Percentiles rank a stretch among this genome's conserved stretches.
Evolutionary conservation across 2,329 filamentous ascomycete genomes (phyloP).

Genomic region (Pseudogymnoascus sp.): DNA sequence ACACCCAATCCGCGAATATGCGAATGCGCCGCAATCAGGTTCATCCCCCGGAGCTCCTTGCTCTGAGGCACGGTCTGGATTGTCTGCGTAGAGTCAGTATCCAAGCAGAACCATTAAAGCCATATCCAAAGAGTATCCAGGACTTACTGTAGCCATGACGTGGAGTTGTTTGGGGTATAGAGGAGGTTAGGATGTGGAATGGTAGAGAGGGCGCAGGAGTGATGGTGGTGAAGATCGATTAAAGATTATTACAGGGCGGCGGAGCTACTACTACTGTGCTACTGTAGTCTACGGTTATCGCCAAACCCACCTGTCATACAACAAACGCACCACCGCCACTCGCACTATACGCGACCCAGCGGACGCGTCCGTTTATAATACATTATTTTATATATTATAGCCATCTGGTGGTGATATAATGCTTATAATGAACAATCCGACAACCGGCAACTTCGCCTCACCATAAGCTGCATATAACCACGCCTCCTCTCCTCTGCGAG

Average conservation of each 20-base stretch:
- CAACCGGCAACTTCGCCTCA: not conserved
- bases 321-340: not conserved
- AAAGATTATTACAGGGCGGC: slow-evolving; percentile 4
- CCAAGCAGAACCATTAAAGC: not conserved
- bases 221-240: not conserved
- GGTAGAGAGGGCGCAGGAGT: not conserved
- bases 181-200: not conserved
- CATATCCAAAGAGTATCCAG: not conserved
- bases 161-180: not conserved
- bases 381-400: no score
- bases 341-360: not conserved
- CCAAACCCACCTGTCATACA: not conserved
- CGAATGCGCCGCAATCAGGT: slow-evolving; percentile 96
- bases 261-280: not conserved
- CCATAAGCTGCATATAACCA: not conserved
- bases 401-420: not conserved
- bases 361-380: not conserved
- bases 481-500: not conserved
- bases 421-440: not conserved
- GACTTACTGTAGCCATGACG: slow-evolving; percentile 1
- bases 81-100: slow-evolving; percentile 32
- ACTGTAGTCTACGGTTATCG: not conserved
- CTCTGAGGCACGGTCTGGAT: slow-evolving; percentile 85
- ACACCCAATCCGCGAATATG: slow-evolving; percentile 95
- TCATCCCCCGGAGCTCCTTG: slow-evolving; percentile 92